Conservation (phyloP, 2,329 filamentous ascomycete species). For the Leptographium flavum region DNA sequence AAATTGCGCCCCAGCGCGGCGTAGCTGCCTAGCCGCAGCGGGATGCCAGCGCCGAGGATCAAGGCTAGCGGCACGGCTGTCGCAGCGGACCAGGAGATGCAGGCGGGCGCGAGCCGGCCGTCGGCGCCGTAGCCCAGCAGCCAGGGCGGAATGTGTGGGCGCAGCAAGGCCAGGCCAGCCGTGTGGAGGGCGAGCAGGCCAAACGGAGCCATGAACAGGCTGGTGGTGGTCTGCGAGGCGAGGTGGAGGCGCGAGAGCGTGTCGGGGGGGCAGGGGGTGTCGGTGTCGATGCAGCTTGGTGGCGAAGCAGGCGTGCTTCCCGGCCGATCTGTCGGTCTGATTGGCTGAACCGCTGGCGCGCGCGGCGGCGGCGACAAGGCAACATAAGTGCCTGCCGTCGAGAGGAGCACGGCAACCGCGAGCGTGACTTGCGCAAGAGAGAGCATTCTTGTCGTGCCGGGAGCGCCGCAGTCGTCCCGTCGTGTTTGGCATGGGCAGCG, state of each 20-base stretch:
- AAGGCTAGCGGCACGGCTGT: constrained; percentile 1
- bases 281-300: too few species aligned
- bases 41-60: not conserved
- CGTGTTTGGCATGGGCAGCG: not conserved
- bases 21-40: constrained; percentile 1
- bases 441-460: too few species aligned
- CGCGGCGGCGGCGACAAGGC: not conserved
- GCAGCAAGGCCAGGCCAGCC: not conserved
- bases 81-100: constrained; percentile 2
- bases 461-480: not conserved
- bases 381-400: not conserved
- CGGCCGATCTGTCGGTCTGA: too few species aligned
- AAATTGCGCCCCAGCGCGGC: not conserved
- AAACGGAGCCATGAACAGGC: not conserved
- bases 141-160: not conserved
- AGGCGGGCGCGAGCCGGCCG: not conserved
- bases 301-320: too few species aligned
- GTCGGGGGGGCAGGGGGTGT: too few species aligned
- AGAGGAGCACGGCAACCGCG: not conserved
- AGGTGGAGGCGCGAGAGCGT: not conserved
- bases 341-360: too few species aligned
- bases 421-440: not conserved
- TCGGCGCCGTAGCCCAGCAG: not conserved
- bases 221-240: not conserved
- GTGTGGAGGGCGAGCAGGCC: constrained; percentile 1